Evolutionary conservation across 108 stramenopile species (phyloP).

Genomic region (Nitzschia sp.): DNA sequence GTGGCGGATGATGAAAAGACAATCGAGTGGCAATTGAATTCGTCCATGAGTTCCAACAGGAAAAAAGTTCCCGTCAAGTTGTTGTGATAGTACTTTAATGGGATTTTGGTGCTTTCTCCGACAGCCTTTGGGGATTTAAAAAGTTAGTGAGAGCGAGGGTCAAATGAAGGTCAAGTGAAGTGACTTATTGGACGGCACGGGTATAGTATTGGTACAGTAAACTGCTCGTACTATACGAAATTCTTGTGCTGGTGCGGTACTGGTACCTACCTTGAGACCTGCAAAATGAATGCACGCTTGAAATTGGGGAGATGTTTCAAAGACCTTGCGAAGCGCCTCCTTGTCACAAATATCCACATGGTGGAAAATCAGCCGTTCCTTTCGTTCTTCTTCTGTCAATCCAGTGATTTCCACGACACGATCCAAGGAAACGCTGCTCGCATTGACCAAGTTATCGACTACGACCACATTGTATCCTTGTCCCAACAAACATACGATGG

Average conservation of each 20-base stretch:
- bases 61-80: slow-evolving; percentile 88
- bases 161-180: neutral
- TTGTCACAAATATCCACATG: slow-evolving; percentile 78
- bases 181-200: too few relatives aligned
- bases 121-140: slow-evolving; percentile 66
- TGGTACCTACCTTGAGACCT: slow-evolving; percentile 87
- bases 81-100: slow-evolving; percentile 92
- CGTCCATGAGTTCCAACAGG: slow-evolving; percentile 88
- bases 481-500: slow-evolving; percentile 87
- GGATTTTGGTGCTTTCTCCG: slow-evolving; percentile 90
- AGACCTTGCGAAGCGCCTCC: slow-evolving; percentile 62
- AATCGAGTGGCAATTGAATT: slow-evolving; percentile 83
- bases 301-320: slow-evolving; percentile 74
- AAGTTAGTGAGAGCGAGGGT: neutral
- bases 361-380: slow-evolving; percentile 64
- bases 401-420: slow-evolving; percentile 71
- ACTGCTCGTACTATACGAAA: too few relatives aligned
- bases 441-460: slow-evolving; percentile 85
- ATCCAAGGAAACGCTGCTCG: slow-evolving; percentile 60
- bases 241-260: too few relatives aligned
- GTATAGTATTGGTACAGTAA: too few relatives aligned
- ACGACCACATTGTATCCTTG: slow-evolving; percentile 86
- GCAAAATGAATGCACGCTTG: slow-evolving; percentile 97
- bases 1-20: slow-evolving; percentile 97
- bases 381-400: slow-evolving; percentile 42